These are phyloP conservation scores for Pseudocercospora macadamiae DNA, from an alignment of 2,329 filamentous ascomycete genomes.

Conservation along the genomic window DNA sequence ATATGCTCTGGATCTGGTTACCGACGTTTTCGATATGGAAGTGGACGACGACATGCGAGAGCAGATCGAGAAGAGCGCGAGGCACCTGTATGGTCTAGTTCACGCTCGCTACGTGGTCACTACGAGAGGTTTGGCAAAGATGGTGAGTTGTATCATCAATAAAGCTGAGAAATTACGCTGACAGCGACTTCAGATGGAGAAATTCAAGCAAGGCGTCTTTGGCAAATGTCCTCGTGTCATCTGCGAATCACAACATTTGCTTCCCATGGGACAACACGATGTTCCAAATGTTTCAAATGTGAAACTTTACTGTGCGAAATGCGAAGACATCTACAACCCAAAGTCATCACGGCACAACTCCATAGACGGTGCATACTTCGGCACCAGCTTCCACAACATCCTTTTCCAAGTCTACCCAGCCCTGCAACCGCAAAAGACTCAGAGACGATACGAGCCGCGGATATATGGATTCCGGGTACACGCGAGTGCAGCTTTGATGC, in stretches of 20 bases:
- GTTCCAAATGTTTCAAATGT: slow-evolving; percentile 84
- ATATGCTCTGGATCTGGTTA: slow-evolving; percentile 95
- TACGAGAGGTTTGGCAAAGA: slow-evolving; percentile 89
- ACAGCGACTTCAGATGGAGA: slow-evolving; percentile 73
- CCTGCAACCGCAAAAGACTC: slow-evolving; percentile 82
- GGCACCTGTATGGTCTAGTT: slow-evolving; percentile 93
- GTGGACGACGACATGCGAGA: slow-evolving; percentile 98
- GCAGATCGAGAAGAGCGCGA: slow-evolving; percentile 94
- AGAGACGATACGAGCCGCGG: slow-evolving; percentile 82
- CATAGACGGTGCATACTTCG: slow-evolving; percentile 98
- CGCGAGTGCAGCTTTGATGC: slow-evolving; percentile 79
- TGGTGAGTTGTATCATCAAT: slow-evolving; percentile 64
- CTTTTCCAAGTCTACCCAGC: slow-evolving; percentile 97
- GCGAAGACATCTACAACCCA: slow-evolving; percentile 98
- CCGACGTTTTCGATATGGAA: slow-evolving; percentile 97
- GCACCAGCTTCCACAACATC: slow-evolving; percentile 97
- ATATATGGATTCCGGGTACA: slow-evolving; percentile 97
- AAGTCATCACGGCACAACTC: slow-evolving; percentile 94
- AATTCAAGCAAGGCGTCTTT: slow-evolving; percentile 98
- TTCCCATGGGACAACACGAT: slow-evolving; percentile 94
- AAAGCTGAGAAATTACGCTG: background rate
- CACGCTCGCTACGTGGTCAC: slow-evolving; percentile 97
- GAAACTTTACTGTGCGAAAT: slow-evolving; percentile 95
- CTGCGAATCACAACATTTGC: slow-evolving; percentile 88
- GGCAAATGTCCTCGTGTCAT: slow-evolving; percentile 96